A percentile compares a stretch with the other conserved stretches of the same genome.
phyloP scores from a whole-genome alignment of 495 filamentous ascomycete genomes.

The Talaromyces thailandensis region DNA sequence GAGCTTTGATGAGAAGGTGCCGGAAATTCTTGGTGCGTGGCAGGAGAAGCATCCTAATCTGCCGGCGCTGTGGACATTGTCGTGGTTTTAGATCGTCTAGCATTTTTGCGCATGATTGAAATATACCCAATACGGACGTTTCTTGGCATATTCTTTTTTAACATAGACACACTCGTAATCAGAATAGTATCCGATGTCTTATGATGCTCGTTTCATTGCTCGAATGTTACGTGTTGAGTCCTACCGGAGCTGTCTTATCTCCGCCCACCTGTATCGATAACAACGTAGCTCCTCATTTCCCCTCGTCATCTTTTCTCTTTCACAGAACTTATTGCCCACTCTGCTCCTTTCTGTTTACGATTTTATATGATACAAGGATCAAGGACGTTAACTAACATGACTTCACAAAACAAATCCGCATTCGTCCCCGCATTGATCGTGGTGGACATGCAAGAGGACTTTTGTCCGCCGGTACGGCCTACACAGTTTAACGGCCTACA shows the following conservation, averaged over 20 bases:
- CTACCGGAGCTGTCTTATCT: background rate
- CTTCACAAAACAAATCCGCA: background rate
- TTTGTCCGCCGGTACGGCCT: constrained; percentile 72
- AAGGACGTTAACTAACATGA: background rate
- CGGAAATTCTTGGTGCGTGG: constrained; percentile 90
- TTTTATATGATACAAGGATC: background rate
- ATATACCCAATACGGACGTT: background rate
- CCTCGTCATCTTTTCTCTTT: background rate
- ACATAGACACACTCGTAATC: background rate
- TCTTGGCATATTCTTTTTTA: too few species aligned
- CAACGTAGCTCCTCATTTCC: background rate
- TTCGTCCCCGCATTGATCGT: constrained; percentile 59
- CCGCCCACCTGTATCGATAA: background rate
- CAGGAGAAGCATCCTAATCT: constrained; percentile 89
- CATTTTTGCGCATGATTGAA: background rate
- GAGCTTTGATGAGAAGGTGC: constrained; percentile 88
- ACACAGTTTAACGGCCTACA: too few species aligned
- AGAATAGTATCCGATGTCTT: background rate
- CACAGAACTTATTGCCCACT: background rate
- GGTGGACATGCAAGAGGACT: constrained; percentile 93
- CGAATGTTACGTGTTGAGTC: background rate
- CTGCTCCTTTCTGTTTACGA: background rate
- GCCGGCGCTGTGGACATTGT: constrained; percentile 88
- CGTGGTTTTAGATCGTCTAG: constrained; percentile 62
- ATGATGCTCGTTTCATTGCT: background rate